A percentile compares a stretch with the other conserved stretches of the same genome.
phyloP scores from a whole-genome alignment of 1,284 basidiomycete species.

The Boletus smithii region DNA sequence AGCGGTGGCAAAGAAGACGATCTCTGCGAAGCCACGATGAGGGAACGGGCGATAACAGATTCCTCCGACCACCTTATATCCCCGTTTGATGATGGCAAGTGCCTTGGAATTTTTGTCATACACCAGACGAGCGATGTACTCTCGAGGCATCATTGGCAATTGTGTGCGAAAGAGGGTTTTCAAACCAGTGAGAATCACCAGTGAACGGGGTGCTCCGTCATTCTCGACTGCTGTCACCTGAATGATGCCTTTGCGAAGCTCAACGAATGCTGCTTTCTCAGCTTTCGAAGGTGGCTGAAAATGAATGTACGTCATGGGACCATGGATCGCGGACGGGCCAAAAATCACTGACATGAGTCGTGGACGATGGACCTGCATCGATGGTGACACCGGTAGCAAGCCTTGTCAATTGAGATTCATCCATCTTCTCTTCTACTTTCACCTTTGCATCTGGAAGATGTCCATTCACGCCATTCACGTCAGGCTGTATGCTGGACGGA shows the following conservation, averaged over 20 bases:
- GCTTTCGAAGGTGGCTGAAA: constrained; percentile 50
- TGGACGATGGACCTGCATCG: constrained; percentile 54
- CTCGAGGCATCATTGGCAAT: constrained; percentile 97
- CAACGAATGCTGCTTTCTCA: constrained; percentile 79
- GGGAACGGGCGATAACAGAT: constrained; percentile 98
- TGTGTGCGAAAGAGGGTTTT: constrained; percentile 98
- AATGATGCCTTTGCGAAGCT: constrained; percentile 84
- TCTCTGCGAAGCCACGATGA: constrained; percentile 93
- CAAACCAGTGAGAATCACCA: constrained; percentile 87
- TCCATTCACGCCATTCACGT: constrained; percentile 49
- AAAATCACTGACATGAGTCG: constrained; percentile 44
- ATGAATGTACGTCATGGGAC: not conserved
- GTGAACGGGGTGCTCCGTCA: constrained; percentile 70
- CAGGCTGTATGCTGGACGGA: constrained; percentile 37
- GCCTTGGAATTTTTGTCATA: constrained; percentile 90
- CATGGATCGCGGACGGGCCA: not conserved
- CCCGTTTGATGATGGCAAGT: constrained; percentile 93
- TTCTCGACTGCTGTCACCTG: constrained; percentile 85
- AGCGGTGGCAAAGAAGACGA: constrained; percentile 98
- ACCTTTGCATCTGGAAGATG: constrained; percentile 48
- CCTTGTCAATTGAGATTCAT: constrained; percentile 66
- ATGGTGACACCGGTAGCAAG: constrained; percentile 79
- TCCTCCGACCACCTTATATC: constrained; percentile 95
- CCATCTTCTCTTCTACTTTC: constrained; percentile 75
- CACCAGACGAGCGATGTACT: constrained; percentile 96